These are phyloP conservation scores for Luvunga scandens DNA, from an alignment of 345 rosid genomes.

Conservation along the genomic window DNA sequence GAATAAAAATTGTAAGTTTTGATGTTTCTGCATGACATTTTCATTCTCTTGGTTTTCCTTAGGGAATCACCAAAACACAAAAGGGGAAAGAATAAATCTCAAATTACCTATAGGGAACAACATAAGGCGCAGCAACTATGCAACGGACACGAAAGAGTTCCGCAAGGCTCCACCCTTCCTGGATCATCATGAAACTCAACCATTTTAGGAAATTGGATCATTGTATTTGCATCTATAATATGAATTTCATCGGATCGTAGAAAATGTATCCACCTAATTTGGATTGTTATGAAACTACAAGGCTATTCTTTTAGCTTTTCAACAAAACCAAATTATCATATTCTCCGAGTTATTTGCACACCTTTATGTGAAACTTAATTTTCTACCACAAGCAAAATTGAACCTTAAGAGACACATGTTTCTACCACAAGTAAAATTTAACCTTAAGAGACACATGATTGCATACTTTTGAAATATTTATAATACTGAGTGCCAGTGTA, in stretches of 20 bases:
- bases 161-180: slow-evolving; percentile 98
- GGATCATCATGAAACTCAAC: slow-evolving; percentile 20
- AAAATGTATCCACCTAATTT: neutral
- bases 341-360: neutral
- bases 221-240: no score
- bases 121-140: slow-evolving; percentile 86
- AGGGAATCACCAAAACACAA: neutral
- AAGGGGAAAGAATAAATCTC: neutral
- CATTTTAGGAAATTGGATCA: neutral
- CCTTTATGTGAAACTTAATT: neutral
- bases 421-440: no score
- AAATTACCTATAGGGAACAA: slow-evolving; percentile 85
- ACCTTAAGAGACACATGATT: neutral
- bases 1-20: neutral
- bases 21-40: neutral
- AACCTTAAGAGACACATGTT: neutral
- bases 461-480: neutral
- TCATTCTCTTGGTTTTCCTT: neutral
- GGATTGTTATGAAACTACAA: neutral
- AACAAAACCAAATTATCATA: neutral
- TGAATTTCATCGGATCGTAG: neutral
- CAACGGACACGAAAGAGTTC: slow-evolving; percentile 71
- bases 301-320: neutral
- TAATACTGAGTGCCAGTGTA: neutral
- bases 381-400: no score